A percentile compares a stretch with the other conserved stretches of the same genome.
These are phyloP conservation scores for Thuja plicata DNA, from an alignment of 83 land plant species.

Conservation along the genomic window DNA sequence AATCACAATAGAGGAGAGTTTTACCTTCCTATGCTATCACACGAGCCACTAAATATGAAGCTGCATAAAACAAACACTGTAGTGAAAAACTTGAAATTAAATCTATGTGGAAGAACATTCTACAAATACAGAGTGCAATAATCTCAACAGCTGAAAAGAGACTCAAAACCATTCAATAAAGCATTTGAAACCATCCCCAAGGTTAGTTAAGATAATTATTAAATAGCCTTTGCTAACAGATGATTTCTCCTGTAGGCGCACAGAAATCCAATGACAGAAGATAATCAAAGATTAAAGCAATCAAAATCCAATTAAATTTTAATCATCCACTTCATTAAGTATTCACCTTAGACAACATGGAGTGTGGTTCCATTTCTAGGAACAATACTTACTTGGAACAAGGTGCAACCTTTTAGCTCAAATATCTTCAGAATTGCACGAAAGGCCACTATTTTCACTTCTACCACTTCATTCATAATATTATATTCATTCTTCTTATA, in stretches of 20 bases:
- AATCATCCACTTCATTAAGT: background rate
- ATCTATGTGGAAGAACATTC: background rate
- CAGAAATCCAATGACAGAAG: background rate
- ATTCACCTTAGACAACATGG: background rate
- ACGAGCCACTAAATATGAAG: slow-evolving; percentile 78
- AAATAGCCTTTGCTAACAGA: background rate
- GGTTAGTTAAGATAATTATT: background rate
- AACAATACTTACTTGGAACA: background rate
- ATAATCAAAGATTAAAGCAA: background rate
- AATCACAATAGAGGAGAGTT: background rate
- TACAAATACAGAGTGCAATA: background rate
- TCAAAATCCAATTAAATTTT: background rate
- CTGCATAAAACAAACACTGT: slow-evolving; percentile 34
- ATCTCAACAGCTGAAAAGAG: background rate
- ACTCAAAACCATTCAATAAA: background rate
- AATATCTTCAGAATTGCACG: background rate
- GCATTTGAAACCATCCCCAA: background rate
- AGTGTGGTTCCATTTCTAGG: background rate
- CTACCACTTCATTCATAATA: background rate
- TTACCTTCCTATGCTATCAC: slow-evolving; percentile 83
- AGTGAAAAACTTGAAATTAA: background rate
- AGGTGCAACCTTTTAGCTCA: background rate
- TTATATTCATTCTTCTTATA: background rate
- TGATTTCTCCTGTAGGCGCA: background rate
- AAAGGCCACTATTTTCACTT: background rate